Base-by-base conservation (phyloP, 768 basidiomycete genomes). In the Lactarius tabidus region DNA sequence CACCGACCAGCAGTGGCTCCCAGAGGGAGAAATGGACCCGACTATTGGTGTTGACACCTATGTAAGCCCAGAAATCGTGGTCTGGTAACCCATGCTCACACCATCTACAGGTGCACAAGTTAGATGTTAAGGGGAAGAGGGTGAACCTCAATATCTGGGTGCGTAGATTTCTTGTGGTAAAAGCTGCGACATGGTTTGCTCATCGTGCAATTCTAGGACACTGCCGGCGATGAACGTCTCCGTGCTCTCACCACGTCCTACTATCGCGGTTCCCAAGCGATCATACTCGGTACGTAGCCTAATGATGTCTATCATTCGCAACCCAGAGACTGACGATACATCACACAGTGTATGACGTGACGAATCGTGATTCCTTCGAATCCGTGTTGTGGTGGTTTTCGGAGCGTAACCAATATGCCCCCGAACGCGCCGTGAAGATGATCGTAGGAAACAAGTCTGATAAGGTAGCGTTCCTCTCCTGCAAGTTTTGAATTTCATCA, bases 71-170 rank as follows among this genome's bases (percentile, higher is more conserved):
- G 43, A 66, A 38, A 56, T 43, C n/a, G 14, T 53, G 6, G 5
- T 6, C 20, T 18, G 20, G 9, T 2, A 41, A 57, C 29, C 35
- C 38, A 38, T 31, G 9, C 36, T 59, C 57, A 33, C 14, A 14
- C 36, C 26, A 28, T 18, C 14, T 60, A 62, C 58, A 90, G 90
- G 87, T 90, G 17, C 90, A 91, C 76, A 92, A 90, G 81, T 89
- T 93, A 88, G 86, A 89, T 26, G 81, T 92, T 58, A 86, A 86
- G 56, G 86, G 89, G 60, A 88, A 83, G 81, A 90, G 84, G 71
- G 90, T 92, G 69, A 97, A 97, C 77, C 80, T 99, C 14, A 93
- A 90, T 62, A 96, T 98, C 75, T 99, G 96, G 96, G 95, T 95
- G 70, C 67, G 88, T 75, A 15, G 2, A 29, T 28, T 28, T 35